Conservation (phyloP, 2,329 filamentous ascomycete genomes). For the Dendrostoma leiphaemia region DNA sequence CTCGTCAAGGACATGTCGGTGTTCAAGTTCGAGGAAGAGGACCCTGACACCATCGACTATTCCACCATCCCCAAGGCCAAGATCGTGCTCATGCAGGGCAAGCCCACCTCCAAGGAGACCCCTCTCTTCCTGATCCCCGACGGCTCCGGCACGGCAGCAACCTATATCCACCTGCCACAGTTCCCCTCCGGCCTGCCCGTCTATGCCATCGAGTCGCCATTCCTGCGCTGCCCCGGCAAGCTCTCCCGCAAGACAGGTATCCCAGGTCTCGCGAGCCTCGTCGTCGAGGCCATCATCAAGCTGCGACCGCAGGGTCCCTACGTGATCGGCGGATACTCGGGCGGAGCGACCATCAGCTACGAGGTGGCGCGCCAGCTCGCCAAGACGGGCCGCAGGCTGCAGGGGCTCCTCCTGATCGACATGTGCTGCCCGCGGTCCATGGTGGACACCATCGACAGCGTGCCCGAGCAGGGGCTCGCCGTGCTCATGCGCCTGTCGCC, state of each 20-base stretch:
- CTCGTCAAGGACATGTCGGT: constrained; percentile 16
- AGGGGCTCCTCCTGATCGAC: constrained; percentile 24
- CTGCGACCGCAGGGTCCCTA: constrained; percentile 24
- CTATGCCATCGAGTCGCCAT: constrained; percentile 30
- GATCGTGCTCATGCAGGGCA: constrained; percentile 26
- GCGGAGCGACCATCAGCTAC: constrained; percentile 25
- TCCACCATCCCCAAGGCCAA: constrained; percentile 19
- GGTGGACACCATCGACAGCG: constrained; percentile 13
- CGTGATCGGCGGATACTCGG: constrained; percentile 25
- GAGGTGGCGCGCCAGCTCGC: constrained; percentile 24
- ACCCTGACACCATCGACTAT: constrained; percentile 14
- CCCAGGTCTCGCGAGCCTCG: constrained; percentile 19
- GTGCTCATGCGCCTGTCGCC: constrained; percentile 10
- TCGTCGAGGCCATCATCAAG: constrained; percentile 23
- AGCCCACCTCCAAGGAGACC: constrained; percentile 14
- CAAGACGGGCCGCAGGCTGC: constrained; percentile 17
- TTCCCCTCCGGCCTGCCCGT: constrained; percentile 23
- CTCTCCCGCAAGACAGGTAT: constrained; percentile 20
- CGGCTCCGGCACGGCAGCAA: constrained; percentile 25
- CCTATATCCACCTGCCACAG: constrained; percentile 26
- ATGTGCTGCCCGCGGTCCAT: constrained; percentile 21
- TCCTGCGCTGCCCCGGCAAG: constrained; percentile 22
- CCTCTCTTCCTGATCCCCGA: constrained; percentile 30
- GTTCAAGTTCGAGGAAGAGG: constrained; percentile 14
- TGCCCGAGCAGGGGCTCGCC: constrained; percentile 11